Evolutionary conservation across 495 filamentous ascomycete genomes (phyloP), one percentile per base, ranked within the genome.

Genomic region (Aspergillus ellipticus): DNA sequence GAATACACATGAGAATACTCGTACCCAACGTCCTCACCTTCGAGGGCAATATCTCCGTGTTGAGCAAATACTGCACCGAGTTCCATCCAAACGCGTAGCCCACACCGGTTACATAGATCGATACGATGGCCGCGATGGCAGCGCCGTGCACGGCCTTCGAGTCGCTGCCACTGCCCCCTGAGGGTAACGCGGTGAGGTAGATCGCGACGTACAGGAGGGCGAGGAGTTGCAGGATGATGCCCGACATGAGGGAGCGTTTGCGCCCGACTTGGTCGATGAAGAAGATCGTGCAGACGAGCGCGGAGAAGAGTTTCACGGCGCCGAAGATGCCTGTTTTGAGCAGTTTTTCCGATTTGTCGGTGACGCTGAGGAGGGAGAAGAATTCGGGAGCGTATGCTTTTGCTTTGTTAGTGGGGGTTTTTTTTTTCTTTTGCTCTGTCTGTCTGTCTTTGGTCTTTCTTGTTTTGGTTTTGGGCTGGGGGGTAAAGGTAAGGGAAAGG

Each of bases 41-140:
- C n/a, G 85, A 66, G 1, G 85, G 85, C 60, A 84, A 87, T 10
- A 88, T 78, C 68, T 89, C 85, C 0, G 83, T 79, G 49, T 80
- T 86, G 51, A 89, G 74, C 1, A 89, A 73, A 61, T 87, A 89
- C 58, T 85, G 85, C 59, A 88, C 83, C 1, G 71, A 74, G 56
- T 86, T 87, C 83, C 83, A 88, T 9, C 85, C 84, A 19, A 87
- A 63, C 0, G 84, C 83, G 82, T 84, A 89, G 2, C 85, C 82
- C 39, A 79, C 63, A 3, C 81, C 81, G 0, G 73, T 77, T 17
- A 85, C 19, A 53, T 82, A 86, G 26, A 85, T 81, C 62, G 79
- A 77, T 20, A 75, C 76, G 45, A 85, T 78, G 5, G 77, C 81
- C 35, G 66, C 81, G 24, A 74, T 70, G 42, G 73, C 67, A 31